A percentile compares a stretch with the other conserved stretches of the same genome.
These are phyloP conservation scores for Backusella luteola DNA, from an alignment of 192 early-diverging fungal species.

Conservation along the genomic window DNA sequence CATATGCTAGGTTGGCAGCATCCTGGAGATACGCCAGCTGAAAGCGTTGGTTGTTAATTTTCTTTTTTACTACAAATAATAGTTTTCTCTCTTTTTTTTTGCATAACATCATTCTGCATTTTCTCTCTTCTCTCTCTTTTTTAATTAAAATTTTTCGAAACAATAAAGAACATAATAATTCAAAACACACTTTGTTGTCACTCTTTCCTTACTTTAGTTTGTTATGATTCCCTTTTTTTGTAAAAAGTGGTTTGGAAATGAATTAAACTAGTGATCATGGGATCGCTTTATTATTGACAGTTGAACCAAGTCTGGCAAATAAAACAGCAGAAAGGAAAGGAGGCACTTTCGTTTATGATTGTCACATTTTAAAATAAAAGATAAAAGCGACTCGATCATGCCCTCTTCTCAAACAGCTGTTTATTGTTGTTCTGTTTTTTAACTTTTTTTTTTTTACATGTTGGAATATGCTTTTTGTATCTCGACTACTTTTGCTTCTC, in stretches of 20 bases:
- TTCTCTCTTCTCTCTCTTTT: not conserved
- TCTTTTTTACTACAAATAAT: not conserved
- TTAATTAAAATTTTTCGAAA: not conserved
- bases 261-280: no score
- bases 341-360: not conserved
- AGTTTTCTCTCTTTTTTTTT: not conserved
- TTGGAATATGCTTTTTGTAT: not conserved
- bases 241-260: no score
- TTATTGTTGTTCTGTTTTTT: no score
- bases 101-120: not conserved
- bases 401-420: no score
- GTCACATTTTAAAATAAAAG: not conserved
- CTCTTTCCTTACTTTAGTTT: not conserved
- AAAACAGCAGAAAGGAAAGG: no score
- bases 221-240: not conserved
- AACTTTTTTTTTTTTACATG: not conserved
- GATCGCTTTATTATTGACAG: no score
- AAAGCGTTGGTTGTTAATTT: conserved; percentile 20
- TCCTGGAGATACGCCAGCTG: conserved; percentile 22
- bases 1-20: conserved; percentile 25
- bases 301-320: no score
- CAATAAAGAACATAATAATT: not conserved
- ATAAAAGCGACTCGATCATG: not conserved
- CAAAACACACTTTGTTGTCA: not conserved
- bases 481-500: not conserved